Conservation (phyloP, 306 rosid species). For the Leucaena leucocephala region DNA sequence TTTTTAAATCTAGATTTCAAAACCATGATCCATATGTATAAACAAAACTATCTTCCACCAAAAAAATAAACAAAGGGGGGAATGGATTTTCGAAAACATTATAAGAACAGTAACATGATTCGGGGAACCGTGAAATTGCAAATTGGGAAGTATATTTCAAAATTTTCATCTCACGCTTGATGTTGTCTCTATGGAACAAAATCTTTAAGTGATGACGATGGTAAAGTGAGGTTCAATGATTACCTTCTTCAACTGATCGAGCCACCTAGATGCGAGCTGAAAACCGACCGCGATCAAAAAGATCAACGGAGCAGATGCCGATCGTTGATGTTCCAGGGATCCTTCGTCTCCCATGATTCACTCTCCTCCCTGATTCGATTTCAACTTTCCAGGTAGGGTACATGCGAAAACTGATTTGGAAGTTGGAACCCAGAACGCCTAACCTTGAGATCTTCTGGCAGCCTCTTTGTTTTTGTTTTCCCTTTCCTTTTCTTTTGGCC, state of each 20-base stretch:
- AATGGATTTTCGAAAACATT: background rate
- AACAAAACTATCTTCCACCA: background rate
- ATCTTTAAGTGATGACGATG: background rate
- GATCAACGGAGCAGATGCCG: conserved; percentile 64
- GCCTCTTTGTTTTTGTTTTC: no score
- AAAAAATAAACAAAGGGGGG: background rate
- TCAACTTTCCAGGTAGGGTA: background rate
- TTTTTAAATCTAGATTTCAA: background rate
- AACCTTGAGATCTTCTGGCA: background rate
- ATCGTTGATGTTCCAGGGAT: conserved; percentile 46
- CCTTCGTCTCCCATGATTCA: conserved; percentile 41
- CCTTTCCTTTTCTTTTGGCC: no score
- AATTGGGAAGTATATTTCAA: background rate
- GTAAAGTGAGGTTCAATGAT: background rate
- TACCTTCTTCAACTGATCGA: conserved; percentile 63
- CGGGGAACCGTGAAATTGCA: background rate
- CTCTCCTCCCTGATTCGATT: background rate
- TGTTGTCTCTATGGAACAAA: background rate
- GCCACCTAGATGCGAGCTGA: conserved; percentile 62
- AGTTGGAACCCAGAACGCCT: background rate
- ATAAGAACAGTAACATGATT: background rate
- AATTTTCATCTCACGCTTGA: background rate
- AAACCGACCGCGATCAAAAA: conserved; percentile 58
- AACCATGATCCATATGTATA: background rate
- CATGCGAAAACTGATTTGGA: background rate